A percentile compares a stretch with the other conserved stretches of the same genome.
These are phyloP conservation scores for Russula sp. DNA, from an alignment of 768 basidiomycete species.

Conservation along the genomic window DNA sequence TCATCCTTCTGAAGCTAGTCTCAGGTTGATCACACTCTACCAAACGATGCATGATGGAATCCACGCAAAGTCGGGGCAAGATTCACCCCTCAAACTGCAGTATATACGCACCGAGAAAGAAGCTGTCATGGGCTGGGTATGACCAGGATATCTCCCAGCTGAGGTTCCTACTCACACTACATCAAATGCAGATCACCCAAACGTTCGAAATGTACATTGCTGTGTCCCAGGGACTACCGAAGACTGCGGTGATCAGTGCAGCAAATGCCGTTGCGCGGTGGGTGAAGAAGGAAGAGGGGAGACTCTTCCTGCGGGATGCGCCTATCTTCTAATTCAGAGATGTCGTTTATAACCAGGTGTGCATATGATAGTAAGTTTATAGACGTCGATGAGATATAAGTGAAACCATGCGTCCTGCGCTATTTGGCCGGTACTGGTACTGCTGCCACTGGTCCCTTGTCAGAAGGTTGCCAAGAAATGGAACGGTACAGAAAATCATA, in stretches of 20 bases:
- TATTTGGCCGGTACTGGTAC: not conserved
- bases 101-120: constrained; percentile 82
- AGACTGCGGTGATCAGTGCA: constrained; percentile 78
- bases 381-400: not conserved
- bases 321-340: constrained; percentile 60
- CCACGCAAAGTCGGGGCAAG: constrained; percentile 84
- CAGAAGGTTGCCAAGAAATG: constrained; percentile 12
- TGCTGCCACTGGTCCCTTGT: constrained; percentile 4
- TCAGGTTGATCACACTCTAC: constrained; percentile 78
- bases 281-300: constrained; percentile 83
- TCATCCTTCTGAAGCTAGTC: constrained; percentile 13
- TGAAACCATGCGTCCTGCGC: not conserved
- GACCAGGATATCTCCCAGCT: constrained; percentile 25
- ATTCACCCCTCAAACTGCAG: constrained; percentile 73
- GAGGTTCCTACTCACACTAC: not conserved
- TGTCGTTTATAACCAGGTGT: not conserved
- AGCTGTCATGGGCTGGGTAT: constrained; percentile 91
- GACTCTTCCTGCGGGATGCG: constrained; percentile 79
- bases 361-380: constrained; percentile 3
- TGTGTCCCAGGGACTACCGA: constrained; percentile 75
- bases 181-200: constrained; percentile 65
- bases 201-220: constrained; percentile 88
- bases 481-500: constrained; percentile 21
- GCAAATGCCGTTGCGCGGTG: constrained; percentile 87
- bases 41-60: constrained; percentile 83